Percentiles rank a stretch among this genome's conserved stretches.
phyloP scores from a whole-genome alignment of 768 basidiomycete genomes.

The Phaeolepiota aurea region DNA sequence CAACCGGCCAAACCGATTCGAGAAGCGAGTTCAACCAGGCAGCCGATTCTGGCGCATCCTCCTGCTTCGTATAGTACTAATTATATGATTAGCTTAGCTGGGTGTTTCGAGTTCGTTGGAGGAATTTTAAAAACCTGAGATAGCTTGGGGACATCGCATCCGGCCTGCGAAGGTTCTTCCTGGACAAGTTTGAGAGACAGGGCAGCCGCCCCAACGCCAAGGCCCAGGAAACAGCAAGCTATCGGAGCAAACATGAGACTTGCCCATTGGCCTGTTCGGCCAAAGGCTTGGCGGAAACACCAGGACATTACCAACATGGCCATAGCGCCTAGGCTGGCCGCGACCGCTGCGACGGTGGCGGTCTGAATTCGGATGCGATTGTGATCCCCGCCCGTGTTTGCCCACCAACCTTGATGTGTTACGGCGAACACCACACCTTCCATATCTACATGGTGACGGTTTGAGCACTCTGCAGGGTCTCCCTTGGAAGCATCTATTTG shows the following conservation, averaged over 20 bases:
- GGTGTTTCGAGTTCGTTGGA: background rate
- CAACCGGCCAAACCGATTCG: slow-evolving; percentile 59
- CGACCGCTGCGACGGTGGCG: slow-evolving; percentile 19
- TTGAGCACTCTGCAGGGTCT: slow-evolving; percentile 11
- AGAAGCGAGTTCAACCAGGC: slow-evolving; percentile 62
- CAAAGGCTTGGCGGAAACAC: no score
- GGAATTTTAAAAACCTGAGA: no score
- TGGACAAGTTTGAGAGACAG: slow-evolving; percentile 13
- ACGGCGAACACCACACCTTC: slow-evolving; percentile 19
- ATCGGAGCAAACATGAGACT: no score
- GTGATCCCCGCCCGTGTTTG: slow-evolving; percentile 20
- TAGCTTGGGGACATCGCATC: background rate
- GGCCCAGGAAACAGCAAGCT: slow-evolving; percentile 17
- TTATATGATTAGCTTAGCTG: slow-evolving; percentile 4
- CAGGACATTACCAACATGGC: no score
- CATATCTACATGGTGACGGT: slow-evolving; percentile 16
- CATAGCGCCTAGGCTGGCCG: slow-evolving; percentile 19
- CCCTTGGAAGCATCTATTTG: slow-evolving; percentile 8
- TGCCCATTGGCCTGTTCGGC: no score
- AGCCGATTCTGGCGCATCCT: slow-evolving; percentile 24
- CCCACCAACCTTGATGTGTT: slow-evolving; percentile 23
- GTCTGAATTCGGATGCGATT: slow-evolving; percentile 20
- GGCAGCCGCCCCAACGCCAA: slow-evolving; percentile 18
- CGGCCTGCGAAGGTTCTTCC: background rate
- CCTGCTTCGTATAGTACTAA: no score